Evolutionary conservation across 768 basidiomycete genomes (phyloP).

Genomic region (Boletus rubescentipes): DNA sequence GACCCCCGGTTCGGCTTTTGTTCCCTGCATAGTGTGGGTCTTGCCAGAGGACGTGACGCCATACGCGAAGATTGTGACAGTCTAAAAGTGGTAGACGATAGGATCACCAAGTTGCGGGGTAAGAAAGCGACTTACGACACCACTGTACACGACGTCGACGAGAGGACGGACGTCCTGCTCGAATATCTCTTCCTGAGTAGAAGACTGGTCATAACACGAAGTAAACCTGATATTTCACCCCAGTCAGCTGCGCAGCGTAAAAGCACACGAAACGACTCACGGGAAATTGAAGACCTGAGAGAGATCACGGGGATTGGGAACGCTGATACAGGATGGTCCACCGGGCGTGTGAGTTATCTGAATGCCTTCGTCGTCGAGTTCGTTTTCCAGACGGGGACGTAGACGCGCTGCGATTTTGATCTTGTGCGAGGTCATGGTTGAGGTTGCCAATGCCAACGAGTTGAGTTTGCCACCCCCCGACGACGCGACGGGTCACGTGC

Average conservation of each 20-base stretch:
- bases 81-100: slow-evolving; percentile 40
- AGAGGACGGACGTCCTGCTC: slow-evolving; percentile 72
- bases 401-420: slow-evolving; percentile 74
- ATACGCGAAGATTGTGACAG: slow-evolving; percentile 86
- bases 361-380: slow-evolving; percentile 62
- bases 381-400: slow-evolving; percentile 60
- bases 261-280: slow-evolving; percentile 38
- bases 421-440: slow-evolving; percentile 39
- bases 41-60: slow-evolving; percentile 91
- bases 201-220: slow-evolving; percentile 69
- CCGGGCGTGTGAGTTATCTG: slow-evolving; percentile 47
- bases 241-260: slow-evolving; percentile 11
- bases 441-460: not conserved
- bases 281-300: slow-evolving; percentile 77
- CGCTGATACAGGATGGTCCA: slow-evolving; percentile 52
- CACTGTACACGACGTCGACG: slow-evolving; percentile 73
- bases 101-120: not conserved
- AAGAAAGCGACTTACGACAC: slow-evolving; percentile 52
- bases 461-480: slow-evolving; percentile 25
- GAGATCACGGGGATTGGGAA: slow-evolving; percentile 68
- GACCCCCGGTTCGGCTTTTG: slow-evolving; percentile 69
- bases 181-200: slow-evolving; percentile 78
- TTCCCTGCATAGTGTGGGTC: slow-evolving; percentile 93
- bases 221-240: slow-evolving; percentile 50
- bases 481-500: slow-evolving; percentile 31